phyloP scores from a whole-genome alignment of 441 rosid species.

The Euphorbia celastroides region DNA sequence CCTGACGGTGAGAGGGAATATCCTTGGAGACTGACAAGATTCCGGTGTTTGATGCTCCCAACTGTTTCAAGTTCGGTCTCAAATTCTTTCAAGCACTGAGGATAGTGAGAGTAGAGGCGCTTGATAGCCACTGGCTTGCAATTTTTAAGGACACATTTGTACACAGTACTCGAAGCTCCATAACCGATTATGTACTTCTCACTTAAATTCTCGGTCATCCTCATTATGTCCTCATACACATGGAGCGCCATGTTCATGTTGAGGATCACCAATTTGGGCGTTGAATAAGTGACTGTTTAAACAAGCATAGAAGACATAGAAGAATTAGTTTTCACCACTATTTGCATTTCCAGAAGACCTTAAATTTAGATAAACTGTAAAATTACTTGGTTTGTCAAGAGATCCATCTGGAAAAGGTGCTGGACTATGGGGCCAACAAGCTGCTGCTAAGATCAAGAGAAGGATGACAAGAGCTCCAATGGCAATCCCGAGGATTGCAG shows the following conservation, averaged over 20 bases:
- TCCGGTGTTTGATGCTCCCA: constrained; percentile 90
- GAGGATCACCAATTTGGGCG: constrained; percentile 87
- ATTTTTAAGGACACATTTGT: constrained; percentile 88
- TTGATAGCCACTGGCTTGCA: constrained; percentile 96
- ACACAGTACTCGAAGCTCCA: constrained; percentile 95
- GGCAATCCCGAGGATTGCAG: constrained; percentile 86
- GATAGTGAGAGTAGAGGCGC: constrained; percentile 80
- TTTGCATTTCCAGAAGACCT: neutral
- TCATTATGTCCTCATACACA: constrained; percentile 92
- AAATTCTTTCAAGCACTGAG: constrained; percentile 81
- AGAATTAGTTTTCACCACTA: constrained; percentile 15
- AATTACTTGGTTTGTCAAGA: constrained; percentile 79
- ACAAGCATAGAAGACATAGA: constrained; percentile 16
- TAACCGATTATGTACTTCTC: constrained; percentile 83
- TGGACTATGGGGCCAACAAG: constrained; percentile 67
- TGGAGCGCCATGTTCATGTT: constrained; percentile 98
- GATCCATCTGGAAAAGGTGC: constrained; percentile 62
- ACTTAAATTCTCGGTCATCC: constrained; percentile 95
- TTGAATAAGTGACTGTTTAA: constrained; percentile 53
- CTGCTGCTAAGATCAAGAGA: constrained; percentile 78
- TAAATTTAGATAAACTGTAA: constrained; percentile 3
- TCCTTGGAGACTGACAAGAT: constrained; percentile 89
- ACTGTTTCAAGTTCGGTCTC: constrained; percentile 89
- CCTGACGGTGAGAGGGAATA: constrained; percentile 79
- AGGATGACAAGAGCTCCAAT: constrained; percentile 82